Evolutionary conservation across 495 filamentous ascomycete genomes (phyloP).

Genomic region (Tuber magnatum): DNA sequence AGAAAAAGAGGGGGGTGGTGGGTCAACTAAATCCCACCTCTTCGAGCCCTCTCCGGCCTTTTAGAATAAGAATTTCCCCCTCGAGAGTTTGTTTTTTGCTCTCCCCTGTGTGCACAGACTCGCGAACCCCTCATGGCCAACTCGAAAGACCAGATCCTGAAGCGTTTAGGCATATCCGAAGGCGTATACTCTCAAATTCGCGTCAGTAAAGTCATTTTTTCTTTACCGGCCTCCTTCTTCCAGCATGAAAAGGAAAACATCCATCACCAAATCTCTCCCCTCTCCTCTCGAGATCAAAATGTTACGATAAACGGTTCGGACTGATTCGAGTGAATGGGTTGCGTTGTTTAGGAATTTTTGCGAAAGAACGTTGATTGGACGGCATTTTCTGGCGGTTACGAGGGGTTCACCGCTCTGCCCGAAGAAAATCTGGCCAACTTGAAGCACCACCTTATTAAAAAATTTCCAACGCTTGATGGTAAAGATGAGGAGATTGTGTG

Average conservation of each 20-base stretch:
- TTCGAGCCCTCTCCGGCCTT: constrained; percentile 3
- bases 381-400: constrained; percentile 35
- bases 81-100: constrained; percentile 6
- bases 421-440: constrained; percentile 37
- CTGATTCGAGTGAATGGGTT: neutral
- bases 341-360: constrained; percentile 27
- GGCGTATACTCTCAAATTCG: constrained; percentile 38
- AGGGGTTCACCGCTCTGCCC: constrained; percentile 35
- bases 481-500: constrained; percentile 35
- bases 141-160: constrained; percentile 39
- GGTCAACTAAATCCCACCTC: neutral
- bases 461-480: constrained; percentile 33
- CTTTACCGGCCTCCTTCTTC: constrained; percentile 12
- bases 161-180: constrained; percentile 38
- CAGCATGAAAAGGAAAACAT: neutral
- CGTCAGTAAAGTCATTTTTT: constrained; percentile 24
- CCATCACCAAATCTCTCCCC: neutral
- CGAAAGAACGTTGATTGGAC: constrained; percentile 38
- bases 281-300: constrained; percentile 1
- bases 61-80: neutral
- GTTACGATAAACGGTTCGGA: neutral
- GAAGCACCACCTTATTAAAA: constrained; percentile 29
- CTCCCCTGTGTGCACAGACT: constrained; percentile 2
- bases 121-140: constrained; percentile 31
- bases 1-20: neutral